phyloP scores from a whole-genome alignment of 768 basidiomycete genomes.

The Pulveroboletus ravenelii region DNA sequence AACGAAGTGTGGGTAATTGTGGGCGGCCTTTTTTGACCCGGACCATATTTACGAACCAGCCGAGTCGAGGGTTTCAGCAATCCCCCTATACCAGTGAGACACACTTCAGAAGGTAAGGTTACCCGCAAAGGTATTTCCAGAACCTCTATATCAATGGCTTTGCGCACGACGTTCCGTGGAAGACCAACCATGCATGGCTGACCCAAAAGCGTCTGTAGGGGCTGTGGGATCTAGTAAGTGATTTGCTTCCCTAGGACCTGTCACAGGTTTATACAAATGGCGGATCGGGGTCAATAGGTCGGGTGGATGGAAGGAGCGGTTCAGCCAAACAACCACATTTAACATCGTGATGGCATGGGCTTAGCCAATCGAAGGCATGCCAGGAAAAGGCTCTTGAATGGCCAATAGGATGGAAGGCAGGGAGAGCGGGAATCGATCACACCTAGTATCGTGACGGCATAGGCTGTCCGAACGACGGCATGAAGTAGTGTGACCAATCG shows the following conservation, averaged over 20 bases:
- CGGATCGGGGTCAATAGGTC: background rate
- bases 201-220: background rate
- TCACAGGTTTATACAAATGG: background rate
- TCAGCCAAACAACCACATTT: background rate
- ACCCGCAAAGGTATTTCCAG: slow-evolving; percentile 4
- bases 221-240: background rate
- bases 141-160: background rate
- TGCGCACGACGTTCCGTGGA: background rate
- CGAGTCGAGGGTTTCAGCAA: background rate
- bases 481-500: background rate
- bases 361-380: background rate
- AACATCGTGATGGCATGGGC: background rate
- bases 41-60: background rate
- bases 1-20: background rate
- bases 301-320: background rate
- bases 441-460: background rate
- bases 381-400: background rate
- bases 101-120: background rate
- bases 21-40: slow-evolving; percentile 1
- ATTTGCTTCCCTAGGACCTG: background rate
- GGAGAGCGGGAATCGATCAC: too few species aligned
- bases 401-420: too few species aligned
- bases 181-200: background rate
- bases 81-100: background rate
- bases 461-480: too few species aligned